These are phyloP conservation scores for Monosporascus sp. DNA, from an alignment of 2,329 filamentous ascomycete species.

Conservation along the genomic window DNA sequence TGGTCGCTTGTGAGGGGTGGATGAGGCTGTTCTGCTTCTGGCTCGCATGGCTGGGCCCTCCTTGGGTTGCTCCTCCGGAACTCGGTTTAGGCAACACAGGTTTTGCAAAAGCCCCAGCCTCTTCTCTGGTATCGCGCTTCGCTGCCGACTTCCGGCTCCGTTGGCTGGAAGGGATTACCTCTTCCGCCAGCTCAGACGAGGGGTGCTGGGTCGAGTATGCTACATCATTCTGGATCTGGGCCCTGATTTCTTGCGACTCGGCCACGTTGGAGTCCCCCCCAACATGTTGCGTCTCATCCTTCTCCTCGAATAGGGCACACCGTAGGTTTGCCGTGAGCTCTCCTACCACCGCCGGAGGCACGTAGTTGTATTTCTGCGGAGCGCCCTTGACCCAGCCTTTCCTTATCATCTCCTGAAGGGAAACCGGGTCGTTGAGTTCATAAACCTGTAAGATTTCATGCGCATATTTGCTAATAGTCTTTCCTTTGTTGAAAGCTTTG, in stretches of 20 bases:
- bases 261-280: constrained; percentile 22
- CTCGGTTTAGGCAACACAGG: constrained; percentile 12
- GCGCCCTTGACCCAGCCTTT: constrained; percentile 49
- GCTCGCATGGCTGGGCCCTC: constrained; percentile 9
- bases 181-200: constrained; percentile 16
- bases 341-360: constrained; percentile 53
- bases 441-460: constrained; percentile 55
- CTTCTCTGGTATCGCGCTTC: constrained; percentile 1
- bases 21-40: constrained; percentile 14
- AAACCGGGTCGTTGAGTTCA: constrained; percentile 55
- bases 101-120: constrained; percentile 9
- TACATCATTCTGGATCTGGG: constrained; percentile 44
- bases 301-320: constrained; percentile 40
- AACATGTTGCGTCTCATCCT: constrained; percentile 13
- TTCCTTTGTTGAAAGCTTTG: constrained; percentile 42
- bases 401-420: constrained; percentile 44
- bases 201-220: constrained; percentile 33
- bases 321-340: constrained; percentile 54
- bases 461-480: constrained; percentile 36
- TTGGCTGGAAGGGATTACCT: constrained; percentile 29
- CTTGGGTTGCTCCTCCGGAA: constrained; percentile 8
- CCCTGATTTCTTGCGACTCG: constrained; percentile 47
- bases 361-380: constrained; percentile 47
- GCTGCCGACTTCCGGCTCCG: constrained; percentile 10
- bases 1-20: constrained; percentile 40